Percentiles rank a stretch among this genome's conserved stretches.
Evolutionary conservation across 192 early-diverging fungal genomes (phyloP).

Genomic region (Lunasporangiospora selenospora): DNA sequence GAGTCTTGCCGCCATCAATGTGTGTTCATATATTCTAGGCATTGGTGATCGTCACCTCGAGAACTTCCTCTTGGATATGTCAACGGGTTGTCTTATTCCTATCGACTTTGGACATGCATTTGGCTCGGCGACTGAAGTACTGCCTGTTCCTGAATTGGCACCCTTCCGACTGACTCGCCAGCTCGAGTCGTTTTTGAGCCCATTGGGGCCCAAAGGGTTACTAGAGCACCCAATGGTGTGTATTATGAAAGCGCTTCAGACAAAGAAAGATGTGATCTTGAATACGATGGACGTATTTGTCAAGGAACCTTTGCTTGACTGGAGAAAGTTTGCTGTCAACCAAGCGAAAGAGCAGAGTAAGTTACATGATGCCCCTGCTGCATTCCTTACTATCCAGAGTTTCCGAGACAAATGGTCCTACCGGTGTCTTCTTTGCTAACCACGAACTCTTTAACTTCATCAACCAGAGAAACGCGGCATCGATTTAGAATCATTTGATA

Average conservation of each 20-base stretch:
- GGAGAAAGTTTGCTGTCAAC: conserved; percentile 72
- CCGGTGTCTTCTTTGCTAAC: not conserved
- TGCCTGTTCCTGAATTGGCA: conserved; percentile 78
- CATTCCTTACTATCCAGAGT: too few species aligned
- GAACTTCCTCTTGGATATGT: conserved; percentile 76
- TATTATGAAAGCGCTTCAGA: conserved; percentile 65
- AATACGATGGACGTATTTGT: conserved; percentile 84
- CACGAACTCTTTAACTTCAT: not conserved
- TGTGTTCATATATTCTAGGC: conserved; percentile 77
- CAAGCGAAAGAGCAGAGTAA: conserved; percentile 67
- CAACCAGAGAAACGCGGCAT: conserved; percentile 46
- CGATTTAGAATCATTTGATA: conserved; percentile 47
- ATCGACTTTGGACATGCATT: conserved; percentile 91
- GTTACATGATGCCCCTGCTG: too few species aligned
- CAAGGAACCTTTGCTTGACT: conserved; percentile 84
- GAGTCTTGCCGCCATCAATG: conserved; percentile 70
- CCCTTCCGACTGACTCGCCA: conserved; percentile 81
- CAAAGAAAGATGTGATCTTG: conserved; percentile 65
- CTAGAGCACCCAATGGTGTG: conserved; percentile 74
- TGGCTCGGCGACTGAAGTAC: conserved; percentile 78
- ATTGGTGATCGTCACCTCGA: conserved; percentile 86
- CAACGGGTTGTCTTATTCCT: conserved; percentile 68
- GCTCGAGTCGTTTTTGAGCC: conserved; percentile 66
- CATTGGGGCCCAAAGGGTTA: conserved; percentile 69
- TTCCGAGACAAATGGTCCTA: too few species aligned